Percentiles rank a stretch among this genome's conserved stretches.
These are phyloP conservation scores for Aspergillus saccharolyticus DNA, from an alignment of 495 filamentous ascomycete genomes.

Conservation along the genomic window DNA sequence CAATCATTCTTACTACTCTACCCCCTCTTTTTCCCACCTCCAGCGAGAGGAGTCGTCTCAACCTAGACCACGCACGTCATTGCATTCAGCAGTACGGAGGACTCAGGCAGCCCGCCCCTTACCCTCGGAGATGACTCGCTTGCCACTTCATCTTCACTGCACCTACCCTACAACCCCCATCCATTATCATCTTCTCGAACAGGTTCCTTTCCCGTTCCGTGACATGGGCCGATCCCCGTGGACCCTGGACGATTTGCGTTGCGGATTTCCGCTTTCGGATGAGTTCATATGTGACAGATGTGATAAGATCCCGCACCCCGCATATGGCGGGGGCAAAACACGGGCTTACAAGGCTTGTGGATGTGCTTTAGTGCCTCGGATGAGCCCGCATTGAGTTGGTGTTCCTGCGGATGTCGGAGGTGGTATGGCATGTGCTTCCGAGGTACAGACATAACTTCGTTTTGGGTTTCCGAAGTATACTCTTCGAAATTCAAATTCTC, in stretches of 20 bases:
- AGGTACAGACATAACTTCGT: too few species aligned
- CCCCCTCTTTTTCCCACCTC: too few species aligned
- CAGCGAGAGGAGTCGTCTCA: too few species aligned
- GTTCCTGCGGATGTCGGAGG: background rate
- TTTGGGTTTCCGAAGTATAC: too few species aligned
- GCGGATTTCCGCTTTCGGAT: background rate
- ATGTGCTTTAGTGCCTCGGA: background rate
- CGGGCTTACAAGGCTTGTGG: background rate
- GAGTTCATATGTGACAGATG: background rate
- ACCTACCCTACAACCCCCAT: background rate
- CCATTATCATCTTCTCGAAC: background rate
- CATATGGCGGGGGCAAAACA: background rate
- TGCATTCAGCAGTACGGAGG: too few species aligned
- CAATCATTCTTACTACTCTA: too few species aligned
- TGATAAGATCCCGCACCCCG: background rate
- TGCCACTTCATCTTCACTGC: background rate
- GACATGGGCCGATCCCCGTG: background rate
- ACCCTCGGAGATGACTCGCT: background rate
- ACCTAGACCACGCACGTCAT: too few species aligned
- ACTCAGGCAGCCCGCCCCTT: too few species aligned
- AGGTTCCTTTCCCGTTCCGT: background rate
- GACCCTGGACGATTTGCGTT: background rate
- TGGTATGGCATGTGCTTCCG: background rate
- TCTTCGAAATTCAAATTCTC: too few species aligned
- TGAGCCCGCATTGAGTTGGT: background rate